Conservation (phyloP, 352 stramenopile genomes). For the Globisporangium splendens region DNA sequence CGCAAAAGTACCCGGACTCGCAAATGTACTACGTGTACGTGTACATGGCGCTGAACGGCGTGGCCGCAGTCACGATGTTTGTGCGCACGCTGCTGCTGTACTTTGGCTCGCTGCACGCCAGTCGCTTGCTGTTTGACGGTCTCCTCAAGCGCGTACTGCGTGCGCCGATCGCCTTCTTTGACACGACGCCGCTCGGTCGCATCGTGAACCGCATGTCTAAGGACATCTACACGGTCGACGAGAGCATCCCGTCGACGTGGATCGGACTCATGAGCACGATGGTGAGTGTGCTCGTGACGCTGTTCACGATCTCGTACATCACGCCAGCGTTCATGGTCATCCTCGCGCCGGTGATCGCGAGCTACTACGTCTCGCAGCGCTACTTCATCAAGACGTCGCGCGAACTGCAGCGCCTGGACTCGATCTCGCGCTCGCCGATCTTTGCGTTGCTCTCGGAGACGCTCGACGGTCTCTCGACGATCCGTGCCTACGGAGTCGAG, state of each 20-base stretch:
- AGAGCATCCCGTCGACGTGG: slow-evolving; percentile 59
- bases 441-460: slow-evolving; percentile 94
- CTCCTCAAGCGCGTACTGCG: slow-evolving; percentile 66
- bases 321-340: slow-evolving; percentile 66
- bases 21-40: slow-evolving; percentile 82
- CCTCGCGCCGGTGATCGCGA: slow-evolving; percentile 58
- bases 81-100: slow-evolving; percentile 60
- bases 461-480: slow-evolving; percentile 92
- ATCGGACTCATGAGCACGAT: slow-evolving; percentile 61
- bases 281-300: slow-evolving; percentile 54
- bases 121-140: slow-evolving; percentile 51
- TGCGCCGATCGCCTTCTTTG: slow-evolving; percentile 72
- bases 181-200: slow-evolving; percentile 69
- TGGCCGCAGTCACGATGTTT: slow-evolving; percentile 57
- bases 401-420: slow-evolving; percentile 95
- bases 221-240: slow-evolving; percentile 75
- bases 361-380: slow-evolving; percentile 71
- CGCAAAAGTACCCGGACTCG: slow-evolving; percentile 41
- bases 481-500: slow-evolving; percentile 77
- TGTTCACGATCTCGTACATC: slow-evolving; percentile 64
- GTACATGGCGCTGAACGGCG: slow-evolving; percentile 73
- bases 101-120: slow-evolving; percentile 54
- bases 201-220: slow-evolving; percentile 77
- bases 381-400: slow-evolving; percentile 90
- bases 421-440: slow-evolving; percentile 90